Base-by-base conservation (phyloP, 2,329 filamentous ascomycete species). In the Phyllosticta capitalensis region DNA sequence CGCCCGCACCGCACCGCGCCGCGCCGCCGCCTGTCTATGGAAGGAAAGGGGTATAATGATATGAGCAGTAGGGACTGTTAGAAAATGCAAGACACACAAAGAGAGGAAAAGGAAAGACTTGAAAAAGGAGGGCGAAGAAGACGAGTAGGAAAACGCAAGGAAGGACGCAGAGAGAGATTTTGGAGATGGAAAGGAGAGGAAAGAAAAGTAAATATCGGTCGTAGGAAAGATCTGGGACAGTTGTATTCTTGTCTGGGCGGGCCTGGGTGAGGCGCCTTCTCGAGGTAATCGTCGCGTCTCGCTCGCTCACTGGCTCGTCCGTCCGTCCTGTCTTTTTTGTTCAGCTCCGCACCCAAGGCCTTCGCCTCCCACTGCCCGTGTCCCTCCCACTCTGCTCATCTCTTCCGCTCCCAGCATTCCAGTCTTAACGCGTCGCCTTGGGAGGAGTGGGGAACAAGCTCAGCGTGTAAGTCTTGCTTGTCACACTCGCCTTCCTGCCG, bases 381-480 rank as follows among this genome's bases (percentile, higher is more conserved):
- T 38, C 14, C 12, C 30, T 38, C 9, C 17, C 30, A 14, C 4
- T 17, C 30, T 1, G 4, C 30, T 38, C 30, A 6, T 7, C 6
- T 10, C 28, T 14, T 38, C 1, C 10, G 10, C 30, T 14, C 9
- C 17, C 30, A 30, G 10, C 38, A n/a, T n/a, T 17, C 38, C 38
- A n/a, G 5, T 7, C n/a, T n/a, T n/a, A 45, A 17, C 17, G 17
- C 14, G 38, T 45, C 38, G 38, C 52, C 54, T 63, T 69, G 14
- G 66, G 69, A 55, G 71, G 70, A 52, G 66, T 61, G 3, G 71
- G 71, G 45, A 74, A 74, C 22, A 74, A 66, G 52, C 67, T 70
- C 17, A 74, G 62, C 14, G 58, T 60, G 49, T 60, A 52, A 2
- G 58, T n/a, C 50, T 60, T 56, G 58, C 54, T 60, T 19, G 48